Conservation (phyloP, 1,139 yeast genomes). For the Kodamaea derodonti region DNA sequence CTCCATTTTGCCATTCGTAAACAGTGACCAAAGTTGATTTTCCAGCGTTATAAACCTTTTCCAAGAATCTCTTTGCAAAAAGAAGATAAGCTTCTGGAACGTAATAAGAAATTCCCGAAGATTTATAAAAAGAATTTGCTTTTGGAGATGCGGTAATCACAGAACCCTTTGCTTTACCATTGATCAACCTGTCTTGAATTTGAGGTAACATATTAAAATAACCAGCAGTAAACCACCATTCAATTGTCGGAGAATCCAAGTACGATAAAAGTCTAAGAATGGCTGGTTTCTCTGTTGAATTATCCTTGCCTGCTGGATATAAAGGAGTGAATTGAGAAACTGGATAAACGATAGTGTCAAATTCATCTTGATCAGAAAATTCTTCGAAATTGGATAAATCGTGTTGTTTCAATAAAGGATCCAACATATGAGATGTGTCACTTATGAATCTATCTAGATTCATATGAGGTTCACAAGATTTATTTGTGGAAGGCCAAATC, state of each 20-base stretch:
- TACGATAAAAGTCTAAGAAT: constrained; percentile 58
- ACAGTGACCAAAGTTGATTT: constrained; percentile 50
- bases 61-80: constrained; percentile 66
- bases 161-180: constrained; percentile 58
- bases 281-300: constrained; percentile 78
- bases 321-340: constrained; percentile 88
- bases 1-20: constrained; percentile 84
- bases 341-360: constrained; percentile 80
- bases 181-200: constrained; percentile 57
- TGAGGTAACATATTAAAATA: constrained; percentile 88
- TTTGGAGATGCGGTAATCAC: constrained; percentile 88
- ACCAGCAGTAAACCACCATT: constrained; percentile 95
- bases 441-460: constrained; percentile 54
- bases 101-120: constrained; percentile 76
- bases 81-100: constrained; percentile 86
- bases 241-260: constrained; percentile 51
- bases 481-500: constrained; percentile 73
- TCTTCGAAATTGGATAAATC: constrained; percentile 33
- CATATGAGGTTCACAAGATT: constrained; percentile 67
- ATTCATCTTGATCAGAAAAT: constrained; percentile 27
- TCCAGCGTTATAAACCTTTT: constrained; percentile 44
- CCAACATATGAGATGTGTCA: constrained; percentile 55
- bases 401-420: constrained; percentile 52
- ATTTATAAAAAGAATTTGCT: constrained; percentile 89
- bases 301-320: constrained; percentile 49